Percentiles rank a stretch among this genome's conserved stretches.
phyloP scores from a whole-genome alignment of 805 yeast species.

The Yarrowia sp. region DNA sequence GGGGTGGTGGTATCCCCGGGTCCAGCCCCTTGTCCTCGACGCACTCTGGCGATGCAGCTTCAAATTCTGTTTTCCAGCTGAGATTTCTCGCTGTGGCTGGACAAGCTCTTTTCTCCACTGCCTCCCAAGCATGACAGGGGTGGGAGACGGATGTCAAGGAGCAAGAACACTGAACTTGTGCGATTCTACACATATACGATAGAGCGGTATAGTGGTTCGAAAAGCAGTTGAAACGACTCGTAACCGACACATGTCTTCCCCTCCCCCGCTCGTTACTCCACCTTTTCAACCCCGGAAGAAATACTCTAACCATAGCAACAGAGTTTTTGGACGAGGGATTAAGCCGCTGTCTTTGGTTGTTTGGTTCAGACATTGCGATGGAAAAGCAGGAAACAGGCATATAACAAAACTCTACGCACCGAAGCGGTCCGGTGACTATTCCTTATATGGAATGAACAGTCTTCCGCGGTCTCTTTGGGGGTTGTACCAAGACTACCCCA shows the following conservation, averaged over 20 bases:
- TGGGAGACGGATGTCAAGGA: neutral
- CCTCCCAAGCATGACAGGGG: neutral
- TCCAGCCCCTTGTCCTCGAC: slow-evolving; percentile 18
- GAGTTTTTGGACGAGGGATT: slow-evolving; percentile 26
- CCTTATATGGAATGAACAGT: slow-evolving; percentile 3
- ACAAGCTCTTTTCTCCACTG: slow-evolving; percentile 9
- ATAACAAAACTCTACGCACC: slow-evolving; percentile 8
- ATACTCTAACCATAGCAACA: slow-evolving; percentile 11
- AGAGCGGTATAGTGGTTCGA: too few species aligned
- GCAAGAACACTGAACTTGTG: too few species aligned
- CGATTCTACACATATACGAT: too few species aligned
- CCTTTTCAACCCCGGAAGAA: slow-evolving; percentile 21
- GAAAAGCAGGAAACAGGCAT: neutral
- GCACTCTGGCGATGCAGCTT: slow-evolving; percentile 13
- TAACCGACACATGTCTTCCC: neutral
- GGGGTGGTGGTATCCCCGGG: slow-evolving; percentile 1
- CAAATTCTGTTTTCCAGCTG: neutral
- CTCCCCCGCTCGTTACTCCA: slow-evolving; percentile 18
- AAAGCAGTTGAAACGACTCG: too few species aligned
- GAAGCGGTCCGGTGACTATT: neutral
- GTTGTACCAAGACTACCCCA: neutral
- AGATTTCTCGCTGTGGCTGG: slow-evolving; percentile 3
- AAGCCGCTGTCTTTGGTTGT: neutral
- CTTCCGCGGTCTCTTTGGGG: neutral
- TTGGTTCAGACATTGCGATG: slow-evolving; percentile 4